A percentile compares a stretch with the other conserved stretches of the same genome.
These are phyloP conservation scores for Collybia nuda DNA, from an alignment of 768 basidiomycete genomes.

Conservation along the genomic window DNA sequence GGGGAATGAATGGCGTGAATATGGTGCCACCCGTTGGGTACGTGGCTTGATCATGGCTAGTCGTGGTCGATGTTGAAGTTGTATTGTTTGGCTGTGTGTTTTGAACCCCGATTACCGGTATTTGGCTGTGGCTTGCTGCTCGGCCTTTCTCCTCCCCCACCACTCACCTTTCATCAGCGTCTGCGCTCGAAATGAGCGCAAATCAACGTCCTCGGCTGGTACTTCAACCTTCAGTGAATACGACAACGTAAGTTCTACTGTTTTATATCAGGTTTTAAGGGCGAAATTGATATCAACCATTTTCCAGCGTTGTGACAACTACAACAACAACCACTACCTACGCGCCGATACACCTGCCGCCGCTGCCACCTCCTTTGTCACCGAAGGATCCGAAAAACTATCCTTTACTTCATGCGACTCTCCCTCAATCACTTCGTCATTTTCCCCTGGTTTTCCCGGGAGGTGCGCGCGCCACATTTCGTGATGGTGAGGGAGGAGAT, in stretches of 20 bases:
- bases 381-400: slow-evolving; percentile 81
- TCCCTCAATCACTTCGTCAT: slow-evolving; percentile 71
- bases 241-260: slow-evolving; percentile 63
- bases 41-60: too few relatives aligned
- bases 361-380: slow-evolving; percentile 65
- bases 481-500: slow-evolving; percentile 63
- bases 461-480: slow-evolving; percentile 78
- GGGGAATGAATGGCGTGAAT: too few relatives aligned
- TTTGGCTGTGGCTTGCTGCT: too few relatives aligned
- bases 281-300: neutral
- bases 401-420: slow-evolving; percentile 70
- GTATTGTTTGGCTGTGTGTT: too few relatives aligned
- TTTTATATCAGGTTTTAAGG: neutral
- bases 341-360: slow-evolving; percentile 81
- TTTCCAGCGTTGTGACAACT: slow-evolving; percentile 79
- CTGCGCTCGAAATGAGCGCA: slow-evolving; percentile 53
- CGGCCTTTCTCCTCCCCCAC: slow-evolving; percentile 2
- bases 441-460: slow-evolving; percentile 83
- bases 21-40: too few relatives aligned
- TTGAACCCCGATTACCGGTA: too few relatives aligned
- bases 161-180: slow-evolving; percentile 20
- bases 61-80: too few relatives aligned
- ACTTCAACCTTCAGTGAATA: slow-evolving; percentile 81
- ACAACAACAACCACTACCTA: slow-evolving; percentile 89
- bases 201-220: slow-evolving; percentile 65